Conservation (phyloP, 139 green algal genomes). For the Picochlorum sp. region DNA sequence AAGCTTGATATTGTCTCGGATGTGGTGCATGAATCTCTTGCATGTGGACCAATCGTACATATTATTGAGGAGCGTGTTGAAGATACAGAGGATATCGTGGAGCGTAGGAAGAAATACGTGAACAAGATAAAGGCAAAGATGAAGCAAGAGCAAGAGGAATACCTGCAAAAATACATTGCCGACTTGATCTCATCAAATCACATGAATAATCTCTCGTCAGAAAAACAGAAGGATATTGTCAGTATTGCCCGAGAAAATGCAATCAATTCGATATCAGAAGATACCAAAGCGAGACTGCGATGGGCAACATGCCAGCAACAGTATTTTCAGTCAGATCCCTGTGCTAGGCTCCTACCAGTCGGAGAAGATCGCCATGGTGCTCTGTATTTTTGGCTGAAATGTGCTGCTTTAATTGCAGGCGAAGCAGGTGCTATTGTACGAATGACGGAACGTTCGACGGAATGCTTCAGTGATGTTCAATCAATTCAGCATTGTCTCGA, state of each 20-base stretch:
- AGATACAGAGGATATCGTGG: neutral
- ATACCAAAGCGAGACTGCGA: neutral
- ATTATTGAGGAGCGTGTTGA: neutral
- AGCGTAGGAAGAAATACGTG: neutral
- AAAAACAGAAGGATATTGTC: neutral
- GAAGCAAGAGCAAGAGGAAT: neutral
- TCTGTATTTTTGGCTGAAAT: constrained; percentile 19
- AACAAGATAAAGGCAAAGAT: neutral
- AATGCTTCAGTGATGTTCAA: neutral
- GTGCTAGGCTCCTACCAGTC: constrained; percentile 1
- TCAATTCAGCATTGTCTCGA: neutral
- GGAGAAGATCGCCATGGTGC: constrained; percentile 29
- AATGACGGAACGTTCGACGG: too few species aligned
- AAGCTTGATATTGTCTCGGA: neutral
- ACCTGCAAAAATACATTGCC: neutral
- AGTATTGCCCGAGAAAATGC: neutral
- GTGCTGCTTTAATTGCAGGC: neutral
- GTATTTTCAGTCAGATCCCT: constrained; percentile 8
- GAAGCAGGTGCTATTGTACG: neutral
- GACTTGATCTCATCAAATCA: neutral
- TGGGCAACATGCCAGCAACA: neutral
- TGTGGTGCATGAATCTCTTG: neutral
- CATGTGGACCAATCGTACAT: neutral
- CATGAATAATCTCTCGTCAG: neutral
- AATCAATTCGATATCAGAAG: neutral